Base-by-base conservation (phyloP, 371 early-diverging fungal species). In the Mucor mucedo region DNA sequence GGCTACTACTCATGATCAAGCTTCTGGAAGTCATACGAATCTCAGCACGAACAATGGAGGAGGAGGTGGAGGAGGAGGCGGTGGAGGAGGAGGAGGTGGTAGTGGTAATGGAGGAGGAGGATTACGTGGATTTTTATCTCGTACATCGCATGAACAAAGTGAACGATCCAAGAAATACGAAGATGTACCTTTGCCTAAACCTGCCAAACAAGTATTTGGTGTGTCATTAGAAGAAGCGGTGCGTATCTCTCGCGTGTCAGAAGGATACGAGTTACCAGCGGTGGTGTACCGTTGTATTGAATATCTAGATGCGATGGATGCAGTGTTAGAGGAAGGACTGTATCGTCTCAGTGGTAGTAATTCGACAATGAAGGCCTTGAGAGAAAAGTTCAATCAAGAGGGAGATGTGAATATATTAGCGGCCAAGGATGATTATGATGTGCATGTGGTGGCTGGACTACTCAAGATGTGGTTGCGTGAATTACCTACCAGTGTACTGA, bases 381-480 rank as follows among this genome's bases (percentile, higher is more conserved):
- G 83, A 62, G 83, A 82, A 47, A 69, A 79, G 52, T 93, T 93
- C 60, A 84, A 93, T 59, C 68, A 62, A 64, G 87, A 89, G 35
- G 87, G 87, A 2, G 92, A 91, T 73, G 80, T 87, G 16, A 80
- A 89, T 56, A 66, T 91, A 6, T 54, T 88, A 32, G 69, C 75
- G 45, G 54, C 76, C 32, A 86, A 79, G 41, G 75, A 81, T 56
- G 82, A 77, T 29, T 78, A 81, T 35, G 95, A 95, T 69, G 85
- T 91, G 2, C 95, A 95, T 70, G 92, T 87, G 0, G 84, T 95
- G n/a, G 89, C 94, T 7, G 92, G 94, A 2, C 69, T 95, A 47
- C 77, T 95, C 47, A 95, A 95, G 71, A 83, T 92, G 60, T 95
- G 88, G 74, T 71, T 95, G 48, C 85, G 95, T 32, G 93, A 91